A percentile compares a stretch with the other conserved stretches of the same genome.
Conservation (phyloP, 2,329 filamentous ascomycete genomes). For the Cercospora sp. region DNA sequence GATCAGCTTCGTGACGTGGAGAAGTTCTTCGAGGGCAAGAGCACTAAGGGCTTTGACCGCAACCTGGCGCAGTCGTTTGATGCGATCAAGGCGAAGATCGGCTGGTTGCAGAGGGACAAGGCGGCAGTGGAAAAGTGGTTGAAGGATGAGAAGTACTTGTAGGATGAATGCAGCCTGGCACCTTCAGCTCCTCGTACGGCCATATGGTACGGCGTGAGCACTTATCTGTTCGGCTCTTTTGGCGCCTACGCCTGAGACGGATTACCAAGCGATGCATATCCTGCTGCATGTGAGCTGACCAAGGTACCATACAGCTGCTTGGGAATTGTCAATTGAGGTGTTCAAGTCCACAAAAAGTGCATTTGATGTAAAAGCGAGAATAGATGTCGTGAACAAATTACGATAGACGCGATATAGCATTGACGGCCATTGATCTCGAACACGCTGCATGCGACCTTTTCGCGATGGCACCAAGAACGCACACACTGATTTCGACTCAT, state of each 20-base stretch:
- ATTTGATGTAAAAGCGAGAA: not conserved
- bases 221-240: too few species aligned
- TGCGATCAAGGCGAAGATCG: constrained; percentile 77
- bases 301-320: not conserved
- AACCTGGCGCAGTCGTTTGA: constrained; percentile 88
- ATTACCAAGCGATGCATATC: not conserved
- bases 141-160: constrained; percentile 63
- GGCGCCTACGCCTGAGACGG: too few species aligned
- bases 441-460: too few species aligned
- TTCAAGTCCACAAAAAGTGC: not conserved
- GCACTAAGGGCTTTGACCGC: constrained; percentile 84
- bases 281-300: not conserved
- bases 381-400: not conserved
- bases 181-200: not conserved
- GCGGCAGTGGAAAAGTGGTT: constrained; percentile 75
- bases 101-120: constrained; percentile 75
- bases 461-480: not conserved
- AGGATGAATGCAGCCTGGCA: not conserved
- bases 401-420: not conserved
- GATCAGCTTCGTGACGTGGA: constrained; percentile 75
- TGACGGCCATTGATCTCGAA: not conserved
- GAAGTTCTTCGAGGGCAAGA: constrained; percentile 77
- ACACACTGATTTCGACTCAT: not conserved
- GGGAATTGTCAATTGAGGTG: not conserved
- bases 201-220: too few species aligned